These are phyloP conservation scores for Botrytis tulipae DNA, from an alignment of 2,329 filamentous ascomycete species.

Conservation along the genomic window DNA sequence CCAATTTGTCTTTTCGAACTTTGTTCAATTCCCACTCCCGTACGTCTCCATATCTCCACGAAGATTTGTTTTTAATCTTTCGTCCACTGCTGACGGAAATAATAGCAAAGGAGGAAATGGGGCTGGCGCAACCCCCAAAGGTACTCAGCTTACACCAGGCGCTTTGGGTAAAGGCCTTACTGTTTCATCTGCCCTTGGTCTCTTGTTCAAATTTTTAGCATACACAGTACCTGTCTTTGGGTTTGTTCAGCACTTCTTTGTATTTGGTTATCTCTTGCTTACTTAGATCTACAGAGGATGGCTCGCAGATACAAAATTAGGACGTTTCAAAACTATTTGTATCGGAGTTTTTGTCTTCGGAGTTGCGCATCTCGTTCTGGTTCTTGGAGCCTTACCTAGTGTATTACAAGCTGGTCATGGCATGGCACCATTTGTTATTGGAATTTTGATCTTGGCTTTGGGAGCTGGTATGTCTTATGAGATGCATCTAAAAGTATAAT, in stretches of 20 bases:
- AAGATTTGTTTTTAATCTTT: not conserved
- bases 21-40: constrained; percentile 59
- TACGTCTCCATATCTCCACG: not conserved
- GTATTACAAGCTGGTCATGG: constrained; percentile 53
- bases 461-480: constrained; percentile 40
- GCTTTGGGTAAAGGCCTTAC: constrained; percentile 58
- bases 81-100: not conserved
- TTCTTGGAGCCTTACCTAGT: constrained; percentile 29
- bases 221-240: constrained; percentile 42
- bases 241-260: constrained; percentile 14
- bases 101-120: constrained; percentile 41
- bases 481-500: constrained; percentile 44
- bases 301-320: constrained; percentile 62
- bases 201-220: constrained; percentile 52
- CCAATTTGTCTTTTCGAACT: constrained; percentile 58
- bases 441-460: constrained; percentile 33
- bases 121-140: constrained; percentile 41
- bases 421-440: constrained; percentile 47
- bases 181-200: constrained; percentile 51
- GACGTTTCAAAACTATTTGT: constrained; percentile 63
- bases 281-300: constrained; percentile 42
- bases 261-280: constrained; percentile 41
- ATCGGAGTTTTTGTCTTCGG: constrained; percentile 51
- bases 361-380: constrained; percentile 60
- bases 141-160: constrained; percentile 45